Base-by-base conservation (phyloP, 177 flowering plant genomes). In the Telopea speciosissima region DNA sequence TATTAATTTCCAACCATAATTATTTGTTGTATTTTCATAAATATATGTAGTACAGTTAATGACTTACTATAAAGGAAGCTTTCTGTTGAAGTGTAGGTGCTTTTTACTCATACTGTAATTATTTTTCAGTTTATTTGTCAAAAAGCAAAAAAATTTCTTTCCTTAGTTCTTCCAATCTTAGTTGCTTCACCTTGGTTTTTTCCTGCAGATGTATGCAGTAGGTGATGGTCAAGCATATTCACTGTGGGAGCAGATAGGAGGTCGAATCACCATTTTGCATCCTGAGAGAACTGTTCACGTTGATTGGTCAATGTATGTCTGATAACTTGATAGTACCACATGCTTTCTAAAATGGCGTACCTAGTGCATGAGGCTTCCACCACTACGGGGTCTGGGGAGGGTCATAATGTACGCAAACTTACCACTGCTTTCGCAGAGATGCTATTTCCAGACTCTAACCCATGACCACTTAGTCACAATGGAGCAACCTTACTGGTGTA, bases 271-370 rank as follows among this genome's bases (percentile, higher is more conserved):
- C 70, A 71, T 86, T 75, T 73, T 95, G 72, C 76, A 71, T 75
- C 80, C 82, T 62, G 85, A 85, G 71, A 83, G 75, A 68, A 74
- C 79, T 75, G 77, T 72, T 45, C 83, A 64, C 71, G 70, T 89
- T 79, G 98, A 95, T 87, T 95, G 99, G 98, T 85, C 90, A 74
- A 85, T 76, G 99, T 95, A 91, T 74, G 96, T 76, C 73, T 71
- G 64, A 74, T 65, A 70, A 66, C 45, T 69, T 24, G 44, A 62
- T 59, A 54, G 24, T 44, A 10, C 67, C 14, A n/a, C n/a, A n/a
- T n/a, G n/a, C n/a, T n/a, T n/a, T n/a, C n/a, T n/a, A n/a, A n/a
- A n/a, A n/a, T n/a, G n/a, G n/a, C n/a, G n/a, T n/a, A n/a, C n/a
- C n/a, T n/a, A n/a, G n/a, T n/a, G n/a, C n/a, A n/a, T n/a, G n/a